Conservation (phyloP, 805 yeast species). For the Wickerhamiella occidentalis region DNA sequence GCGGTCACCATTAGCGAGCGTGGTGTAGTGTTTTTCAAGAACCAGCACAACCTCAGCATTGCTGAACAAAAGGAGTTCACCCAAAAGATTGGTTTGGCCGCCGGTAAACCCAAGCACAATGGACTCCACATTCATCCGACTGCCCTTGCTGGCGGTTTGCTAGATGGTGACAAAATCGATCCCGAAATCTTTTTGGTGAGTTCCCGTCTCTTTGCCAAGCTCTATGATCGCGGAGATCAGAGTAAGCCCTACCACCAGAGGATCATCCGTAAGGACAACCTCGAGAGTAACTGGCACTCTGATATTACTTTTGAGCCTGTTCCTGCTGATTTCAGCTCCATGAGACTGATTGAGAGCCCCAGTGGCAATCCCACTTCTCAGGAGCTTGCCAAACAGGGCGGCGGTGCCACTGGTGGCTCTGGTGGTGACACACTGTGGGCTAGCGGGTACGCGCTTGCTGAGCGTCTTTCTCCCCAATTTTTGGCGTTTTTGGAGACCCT, state of each 20-base stretch:
- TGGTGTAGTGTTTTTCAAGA: conserved; percentile 40
- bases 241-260: not conserved
- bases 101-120: conserved; percentile 12
- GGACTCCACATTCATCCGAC: conserved; percentile 15
- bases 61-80: conserved; percentile 20
- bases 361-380: conserved; percentile 7
- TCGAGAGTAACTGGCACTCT: conserved; percentile 34
- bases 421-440: conserved; percentile 46
- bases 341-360: conserved; percentile 38
- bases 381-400: conserved; percentile 9
- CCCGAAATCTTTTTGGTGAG: conserved; percentile 12
- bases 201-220: conserved; percentile 3
- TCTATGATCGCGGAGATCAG: not conserved
- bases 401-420: conserved; percentile 22
- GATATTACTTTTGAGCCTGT: conserved; percentile 45
- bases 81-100: conserved; percentile 9
- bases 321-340: conserved; percentile 45
- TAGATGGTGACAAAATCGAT: conserved; percentile 9
- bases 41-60: conserved; percentile 30
- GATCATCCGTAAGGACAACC: conserved; percentile 4
- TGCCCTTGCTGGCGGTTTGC: conserved; percentile 12
- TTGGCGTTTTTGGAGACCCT: conserved; percentile 32
- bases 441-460: conserved; percentile 43
- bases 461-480: conserved; percentile 40
- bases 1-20: conserved; percentile 38